Percentiles rank a stretch among this genome's conserved stretches.
These are phyloP conservation scores for Anthracocystis setariae DNA, from an alignment of 1,284 basidiomycete species.

Conservation along the genomic window DNA sequence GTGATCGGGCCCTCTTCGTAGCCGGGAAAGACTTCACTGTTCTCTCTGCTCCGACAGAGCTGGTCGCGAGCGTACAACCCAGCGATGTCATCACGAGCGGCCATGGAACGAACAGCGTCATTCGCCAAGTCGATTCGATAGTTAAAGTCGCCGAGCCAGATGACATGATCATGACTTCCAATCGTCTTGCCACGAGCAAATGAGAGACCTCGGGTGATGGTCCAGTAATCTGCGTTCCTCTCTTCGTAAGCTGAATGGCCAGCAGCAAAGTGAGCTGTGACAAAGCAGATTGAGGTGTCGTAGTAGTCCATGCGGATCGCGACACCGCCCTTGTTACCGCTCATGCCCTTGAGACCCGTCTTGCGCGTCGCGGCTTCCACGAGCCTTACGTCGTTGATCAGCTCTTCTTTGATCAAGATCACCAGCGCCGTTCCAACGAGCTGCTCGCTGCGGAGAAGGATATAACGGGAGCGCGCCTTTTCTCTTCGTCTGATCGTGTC, in stretches of 20 bases:
- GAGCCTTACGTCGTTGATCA: constrained; percentile 82
- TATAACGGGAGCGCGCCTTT: constrained; percentile 78
- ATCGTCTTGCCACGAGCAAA: constrained; percentile 91
- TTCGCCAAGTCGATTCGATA: constrained; percentile 91
- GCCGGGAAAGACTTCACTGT: constrained; percentile 75
- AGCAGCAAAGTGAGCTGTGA: constrained; percentile 94
- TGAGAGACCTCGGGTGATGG: constrained; percentile 82
- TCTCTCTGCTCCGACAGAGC: constrained; percentile 42
- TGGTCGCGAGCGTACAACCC: constrained; percentile 79
- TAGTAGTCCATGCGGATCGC: constrained; percentile 89
- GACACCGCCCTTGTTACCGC: constrained; percentile 89
- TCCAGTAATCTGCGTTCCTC: constrained; percentile 89
- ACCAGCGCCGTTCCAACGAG: constrained; percentile 93
- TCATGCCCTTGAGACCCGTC: constrained; percentile 96
- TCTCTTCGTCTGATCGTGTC: constrained; percentile 79
- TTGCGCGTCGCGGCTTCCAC: constrained; percentile 93
- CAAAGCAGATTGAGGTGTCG: constrained; percentile 91
- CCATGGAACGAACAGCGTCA: constrained; percentile 74
- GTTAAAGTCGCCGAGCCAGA: constrained; percentile 94
- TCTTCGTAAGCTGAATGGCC: constrained; percentile 89
- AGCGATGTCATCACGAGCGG: constrained; percentile 74
- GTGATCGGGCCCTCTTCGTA: constrained; percentile 88
- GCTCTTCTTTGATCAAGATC: constrained; percentile 80
- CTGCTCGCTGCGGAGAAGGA: constrained; percentile 90
- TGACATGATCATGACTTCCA: constrained; percentile 82